Evolutionary conservation across 139 green algal species (phyloP), one percentile per base, ranked within the genome.

Genomic region (Edaphochlamys debaryana): DNA sequence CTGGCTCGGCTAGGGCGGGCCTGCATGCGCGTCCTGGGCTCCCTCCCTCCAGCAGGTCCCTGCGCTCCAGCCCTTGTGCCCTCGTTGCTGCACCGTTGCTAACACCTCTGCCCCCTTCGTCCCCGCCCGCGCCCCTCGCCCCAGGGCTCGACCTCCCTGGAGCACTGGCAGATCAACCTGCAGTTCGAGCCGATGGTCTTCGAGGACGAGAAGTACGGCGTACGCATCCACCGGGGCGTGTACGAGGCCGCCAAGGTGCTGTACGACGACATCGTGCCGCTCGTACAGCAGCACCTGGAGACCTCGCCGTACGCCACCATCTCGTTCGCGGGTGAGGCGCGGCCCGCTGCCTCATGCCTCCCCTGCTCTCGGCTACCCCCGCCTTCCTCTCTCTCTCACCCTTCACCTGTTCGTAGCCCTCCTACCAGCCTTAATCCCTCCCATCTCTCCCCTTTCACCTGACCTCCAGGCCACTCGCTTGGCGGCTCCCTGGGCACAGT

Each of bases 141-240:
- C 11, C 73, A 80, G 93, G 97, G 97, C 38, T 96, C 91, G 7
- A 94, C 93, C 64, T 94, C 88, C 29, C 63, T 97, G 23, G 93
- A 94, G n/a, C 91, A 89, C 58, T 85, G 70, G 84, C 87, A 93
- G 76, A 95, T 95, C 71, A 98, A 98, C 89, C 84, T 99, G 22
- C 96, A 93, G n/a, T 99, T 99, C 71, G 95, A 99, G 84, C 97
- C 97, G 0, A 92, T 97, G 29, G n/a, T 89, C 5, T 99, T 99
- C 90, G 97, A 99, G 90, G 93, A 96, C 76, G 75, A 90, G 20
- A 82, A 71, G 42, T 73, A 74, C 27, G 76, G 79, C 40, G 85
- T 86, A 54, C 54, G 79, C 38, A 94, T 98, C n/a, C 96, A 99
- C 88, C 88, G 94, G 6, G 97, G 97, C 38, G 92, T 98, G 50